A percentile compares a stretch with the other conserved stretches of the same genome.
Evolutionary conservation across 768 basidiomycete species (phyloP).

Genomic region (Termitomyces sp.): DNA sequence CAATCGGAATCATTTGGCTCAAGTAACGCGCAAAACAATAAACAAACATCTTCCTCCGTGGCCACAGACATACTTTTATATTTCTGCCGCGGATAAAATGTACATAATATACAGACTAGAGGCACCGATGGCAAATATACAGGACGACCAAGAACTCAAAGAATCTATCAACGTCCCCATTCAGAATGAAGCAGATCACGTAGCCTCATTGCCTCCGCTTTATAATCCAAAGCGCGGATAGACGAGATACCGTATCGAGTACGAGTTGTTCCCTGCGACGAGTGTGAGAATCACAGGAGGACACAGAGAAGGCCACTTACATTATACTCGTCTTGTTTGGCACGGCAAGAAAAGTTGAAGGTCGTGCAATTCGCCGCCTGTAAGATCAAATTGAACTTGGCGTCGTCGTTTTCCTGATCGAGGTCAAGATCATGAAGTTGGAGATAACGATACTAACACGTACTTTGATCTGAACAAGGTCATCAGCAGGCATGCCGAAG

Average conservation of each 20-base stretch:
- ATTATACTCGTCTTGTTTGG: constrained; percentile 82
- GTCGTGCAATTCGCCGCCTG: constrained; percentile 60
- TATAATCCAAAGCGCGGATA: constrained; percentile 62
- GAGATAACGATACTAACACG: neutral
- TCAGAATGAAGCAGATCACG: constrained; percentile 52
- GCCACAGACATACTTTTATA: constrained; percentile 5
- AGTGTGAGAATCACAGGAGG: neutral
- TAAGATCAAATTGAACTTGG: constrained; percentile 52
- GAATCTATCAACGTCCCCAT: constrained; percentile 42
- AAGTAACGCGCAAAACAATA: constrained; percentile 10
- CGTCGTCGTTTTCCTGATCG: constrained; percentile 53
- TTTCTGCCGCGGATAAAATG: neutral
- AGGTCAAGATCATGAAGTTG: neutral
- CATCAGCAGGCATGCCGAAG: constrained; percentile 75
- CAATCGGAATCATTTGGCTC: constrained; percentile 17
- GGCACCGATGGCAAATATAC: neutral
- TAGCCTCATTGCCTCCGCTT: constrained; percentile 56
- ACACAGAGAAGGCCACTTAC: constrained; percentile 35
- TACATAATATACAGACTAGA: neutral
- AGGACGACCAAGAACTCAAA: neutral
- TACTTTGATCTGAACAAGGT: constrained; percentile 72
- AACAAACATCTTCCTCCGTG: constrained; percentile 7
- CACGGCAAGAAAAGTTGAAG: constrained; percentile 82
- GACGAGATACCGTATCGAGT: constrained; percentile 79
- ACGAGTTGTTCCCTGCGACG: constrained; percentile 68